phyloP scores from a whole-genome alignment of 2,329 filamentous ascomycete species.

The Talaromyces rugulosus region DNA sequence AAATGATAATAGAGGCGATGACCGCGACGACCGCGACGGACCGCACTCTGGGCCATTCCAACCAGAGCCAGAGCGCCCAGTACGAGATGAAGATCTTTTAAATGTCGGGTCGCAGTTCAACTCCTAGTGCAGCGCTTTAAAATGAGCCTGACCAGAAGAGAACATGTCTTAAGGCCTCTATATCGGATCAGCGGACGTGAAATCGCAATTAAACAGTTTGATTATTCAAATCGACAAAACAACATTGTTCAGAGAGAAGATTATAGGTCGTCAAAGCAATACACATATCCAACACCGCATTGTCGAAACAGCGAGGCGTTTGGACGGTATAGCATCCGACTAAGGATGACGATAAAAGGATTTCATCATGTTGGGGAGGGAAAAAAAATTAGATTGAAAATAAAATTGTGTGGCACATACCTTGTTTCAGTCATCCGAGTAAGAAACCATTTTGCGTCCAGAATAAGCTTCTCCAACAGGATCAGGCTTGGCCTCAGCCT shows the following conservation, averaged over 20 bases:
- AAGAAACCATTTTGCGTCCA: constrained; percentile 33
- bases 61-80: neutral
- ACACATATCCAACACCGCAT: constrained; percentile 28
- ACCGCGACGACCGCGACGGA: neutral
- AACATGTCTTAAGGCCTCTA: neutral
- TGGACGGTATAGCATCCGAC: constrained; percentile 59
- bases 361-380: constrained; percentile 68
- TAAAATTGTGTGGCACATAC: neutral
- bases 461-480: constrained; percentile 1
- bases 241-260: constrained; percentile 36
- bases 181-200: neutral
- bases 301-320: constrained; percentile 17
- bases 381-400: neutral
- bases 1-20: neutral
- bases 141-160: no score
- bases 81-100: neutral
- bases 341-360: constrained; percentile 94
- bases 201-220: neutral
- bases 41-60: neutral
- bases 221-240: neutral
- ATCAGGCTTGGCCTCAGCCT: neutral
- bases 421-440: constrained; percentile 26
- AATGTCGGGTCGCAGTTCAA: neutral
- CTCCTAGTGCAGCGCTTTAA: neutral
- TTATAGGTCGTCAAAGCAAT: constrained; percentile 39